Evolutionary conservation across 2,329 filamentous ascomycete genomes (phyloP).

Genomic region (Thelonectria discophora): DNA sequence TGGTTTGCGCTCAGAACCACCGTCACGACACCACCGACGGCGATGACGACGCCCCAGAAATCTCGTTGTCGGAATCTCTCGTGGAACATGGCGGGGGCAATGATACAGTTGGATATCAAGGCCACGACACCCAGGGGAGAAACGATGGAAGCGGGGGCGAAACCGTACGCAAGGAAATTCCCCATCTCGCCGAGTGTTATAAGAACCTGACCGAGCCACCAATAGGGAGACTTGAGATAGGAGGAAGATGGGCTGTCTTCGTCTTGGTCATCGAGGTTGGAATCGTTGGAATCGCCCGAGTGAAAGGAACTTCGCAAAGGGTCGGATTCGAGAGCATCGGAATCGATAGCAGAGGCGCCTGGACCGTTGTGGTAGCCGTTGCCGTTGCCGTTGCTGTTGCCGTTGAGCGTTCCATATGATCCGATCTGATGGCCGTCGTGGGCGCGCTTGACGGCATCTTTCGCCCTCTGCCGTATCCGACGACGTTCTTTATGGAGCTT

Average conservation of each 20-base stretch:
- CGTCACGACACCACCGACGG: constrained; percentile 86
- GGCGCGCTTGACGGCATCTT: constrained; percentile 60
- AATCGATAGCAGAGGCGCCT: constrained; percentile 13
- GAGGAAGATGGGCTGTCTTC: constrained; percentile 63
- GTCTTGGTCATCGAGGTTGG: constrained; percentile 34
- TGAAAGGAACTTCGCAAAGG: constrained; percentile 62
- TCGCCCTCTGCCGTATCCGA: constrained; percentile 63
- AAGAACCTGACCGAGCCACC: constrained; percentile 93
- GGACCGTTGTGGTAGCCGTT: constrained; percentile 37
- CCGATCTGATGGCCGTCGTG: constrained; percentile 43
- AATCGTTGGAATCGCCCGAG: constrained; percentile 47
- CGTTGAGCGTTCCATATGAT: constrained; percentile 48
- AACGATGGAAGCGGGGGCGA: constrained; percentile 96
- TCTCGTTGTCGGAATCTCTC: constrained; percentile 87
- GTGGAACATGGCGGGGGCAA: constrained; percentile 92
- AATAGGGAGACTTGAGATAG: constrained; percentile 91
- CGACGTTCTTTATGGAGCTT: constrained; percentile 77
- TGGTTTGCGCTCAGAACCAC: constrained; percentile 92
- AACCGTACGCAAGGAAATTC: constrained; percentile 97
- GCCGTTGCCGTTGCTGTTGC: constrained; percentile 26
- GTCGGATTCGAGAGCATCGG: constrained; percentile 55
- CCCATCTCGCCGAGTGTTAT: constrained; percentile 94
- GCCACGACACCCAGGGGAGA: constrained; percentile 97
- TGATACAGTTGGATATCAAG: constrained; percentile 94
- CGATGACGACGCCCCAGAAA: constrained; percentile 86